phyloP scores from a whole-genome alignment of 768 basidiomycete species.

The Coprinopsis strossmayeri region DNA sequence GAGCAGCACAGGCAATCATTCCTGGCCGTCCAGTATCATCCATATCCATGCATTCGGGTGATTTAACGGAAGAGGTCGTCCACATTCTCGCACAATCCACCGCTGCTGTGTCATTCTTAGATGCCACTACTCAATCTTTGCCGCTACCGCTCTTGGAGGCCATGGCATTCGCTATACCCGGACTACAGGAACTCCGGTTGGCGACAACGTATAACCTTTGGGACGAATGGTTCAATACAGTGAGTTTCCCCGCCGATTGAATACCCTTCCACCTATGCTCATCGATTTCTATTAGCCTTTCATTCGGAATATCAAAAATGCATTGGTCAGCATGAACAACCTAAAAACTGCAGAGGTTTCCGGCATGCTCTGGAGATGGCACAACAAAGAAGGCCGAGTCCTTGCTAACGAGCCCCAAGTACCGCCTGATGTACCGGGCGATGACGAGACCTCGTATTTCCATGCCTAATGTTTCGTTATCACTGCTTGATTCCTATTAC shows the following conservation, averaged over 20 bases:
- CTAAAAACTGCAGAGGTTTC: slow-evolving; percentile 67
- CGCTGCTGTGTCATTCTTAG: slow-evolving; percentile 47
- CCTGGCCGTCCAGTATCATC: slow-evolving; percentile 61
- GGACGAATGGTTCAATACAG: slow-evolving; percentile 36
- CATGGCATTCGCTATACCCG: slow-evolving; percentile 50
- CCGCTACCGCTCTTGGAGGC: slow-evolving; percentile 52
- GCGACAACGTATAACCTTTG: slow-evolving; percentile 50
- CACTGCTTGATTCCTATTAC: neutral
- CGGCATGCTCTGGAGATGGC: slow-evolving; percentile 65
- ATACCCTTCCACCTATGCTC: slow-evolving; percentile 11
- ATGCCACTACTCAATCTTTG: slow-evolving; percentile 50
- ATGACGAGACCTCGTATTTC: slow-evolving; percentile 4
- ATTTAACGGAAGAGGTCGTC: slow-evolving; percentile 52
- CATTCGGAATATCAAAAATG: slow-evolving; percentile 31
- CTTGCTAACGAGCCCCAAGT: slow-evolving; percentile 9
- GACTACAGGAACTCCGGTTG: slow-evolving; percentile 60
- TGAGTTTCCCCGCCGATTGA: slow-evolving; percentile 26
- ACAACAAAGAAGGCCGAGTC: slow-evolving; percentile 10
- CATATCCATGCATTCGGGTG: slow-evolving; percentile 56
- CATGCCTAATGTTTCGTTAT: neutral
- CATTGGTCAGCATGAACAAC: slow-evolving; percentile 50
- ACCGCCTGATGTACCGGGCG: neutral
- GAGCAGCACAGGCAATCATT: slow-evolving; percentile 47
- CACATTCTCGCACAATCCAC: slow-evolving; percentile 43
- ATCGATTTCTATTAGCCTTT: slow-evolving; percentile 18